A percentile compares a stretch with the other conserved stretches of the same genome.
phyloP scores from a whole-genome alignment of 2,329 filamentous ascomycete species.

The Cladosporium cucumerinum region DNA sequence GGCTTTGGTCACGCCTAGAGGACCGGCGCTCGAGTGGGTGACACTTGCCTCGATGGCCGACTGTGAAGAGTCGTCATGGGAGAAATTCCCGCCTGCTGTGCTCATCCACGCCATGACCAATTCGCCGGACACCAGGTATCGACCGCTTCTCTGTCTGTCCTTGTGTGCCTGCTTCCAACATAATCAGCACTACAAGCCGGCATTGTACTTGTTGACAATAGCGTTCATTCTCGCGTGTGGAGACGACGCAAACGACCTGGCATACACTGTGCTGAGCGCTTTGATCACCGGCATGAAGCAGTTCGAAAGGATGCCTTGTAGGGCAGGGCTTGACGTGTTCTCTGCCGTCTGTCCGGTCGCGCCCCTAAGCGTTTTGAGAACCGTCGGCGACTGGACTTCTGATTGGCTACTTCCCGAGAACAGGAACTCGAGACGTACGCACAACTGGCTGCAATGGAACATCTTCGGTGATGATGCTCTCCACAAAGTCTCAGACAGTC shows the following conservation, averaged over 20 bases:
- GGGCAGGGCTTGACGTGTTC: slow-evolving; percentile 8
- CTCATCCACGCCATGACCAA: not conserved
- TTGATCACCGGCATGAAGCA: not conserved
- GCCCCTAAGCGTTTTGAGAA: slow-evolving; percentile 2
- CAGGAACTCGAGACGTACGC: not conserved
- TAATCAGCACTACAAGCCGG: not conserved
- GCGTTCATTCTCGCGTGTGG: not conserved
- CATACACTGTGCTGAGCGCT: not conserved
- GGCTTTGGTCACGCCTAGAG: not conserved
- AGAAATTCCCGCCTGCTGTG: not conserved
- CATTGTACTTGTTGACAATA: not conserved
- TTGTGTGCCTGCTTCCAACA: not conserved
- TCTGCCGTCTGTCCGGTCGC: not conserved
- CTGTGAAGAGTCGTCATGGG: not conserved
- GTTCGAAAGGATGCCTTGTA: not conserved
- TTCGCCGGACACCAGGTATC: not conserved
- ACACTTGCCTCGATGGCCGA: not conserved
- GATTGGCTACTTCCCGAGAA: slow-evolving; percentile 7
- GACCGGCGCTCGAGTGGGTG: not conserved
- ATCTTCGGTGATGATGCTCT: slow-evolving; percentile 8
- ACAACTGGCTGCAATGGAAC: slow-evolving; percentile 7
- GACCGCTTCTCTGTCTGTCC: not conserved
- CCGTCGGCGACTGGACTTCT: slow-evolving; percentile 7
- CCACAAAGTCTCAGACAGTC: not conserved
- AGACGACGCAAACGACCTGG: not conserved